Base-by-base conservation (phyloP, 176 grass and related monocot species). In the Echinochloa phyllopogon region DNA sequence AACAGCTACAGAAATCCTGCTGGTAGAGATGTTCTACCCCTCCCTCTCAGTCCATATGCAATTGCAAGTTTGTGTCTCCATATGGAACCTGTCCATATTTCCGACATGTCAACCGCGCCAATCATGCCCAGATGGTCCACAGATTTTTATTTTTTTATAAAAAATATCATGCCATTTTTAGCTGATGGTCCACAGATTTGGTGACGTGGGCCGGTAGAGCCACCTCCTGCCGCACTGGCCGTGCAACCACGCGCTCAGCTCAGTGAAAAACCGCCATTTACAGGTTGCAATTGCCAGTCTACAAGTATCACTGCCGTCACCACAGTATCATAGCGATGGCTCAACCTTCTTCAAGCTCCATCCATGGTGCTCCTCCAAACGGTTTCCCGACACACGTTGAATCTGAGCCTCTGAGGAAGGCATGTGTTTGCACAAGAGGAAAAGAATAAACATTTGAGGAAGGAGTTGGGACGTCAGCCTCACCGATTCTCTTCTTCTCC, bases 391-490 rank as follows among this genome's bases (percentile, higher is more conserved):
- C 36, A 40, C 23, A 23, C 5, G 66, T 69, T 36, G 29, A 33
- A 33, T 33, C 6, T 8, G 13, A 85, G 16, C n/a, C 10, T 36
- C 15, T 24, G 25, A 60, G 14, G 37, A 44, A 71, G n/a, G 23
- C 63, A 40, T 3, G 1, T 33, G 29, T 33, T 33, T 17, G 18
- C 16, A 33, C 21, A 23, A 44, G 40, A 29, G n/a, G 6, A 67
- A 56, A 50, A 53, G 18, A 20, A 55, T 8, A 10, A 76, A 45
- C 50, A 29, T 39, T 17, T 68, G 52, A 44, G 33, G 60, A 29
- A 51, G 79, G 70, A 37, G 89, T 84, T 90, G 85, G 80, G 41
- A 27, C 24, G 89, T 87, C 89, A 33, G 41, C 4, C 29, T 84
- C 79, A 18, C 72, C 16, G 9, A 39, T 51, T 82, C 48, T 27